Evolutionary conservation across 1,284 basidiomycete species (phyloP).

Genomic region (Malassezia brasiliensis): DNA sequence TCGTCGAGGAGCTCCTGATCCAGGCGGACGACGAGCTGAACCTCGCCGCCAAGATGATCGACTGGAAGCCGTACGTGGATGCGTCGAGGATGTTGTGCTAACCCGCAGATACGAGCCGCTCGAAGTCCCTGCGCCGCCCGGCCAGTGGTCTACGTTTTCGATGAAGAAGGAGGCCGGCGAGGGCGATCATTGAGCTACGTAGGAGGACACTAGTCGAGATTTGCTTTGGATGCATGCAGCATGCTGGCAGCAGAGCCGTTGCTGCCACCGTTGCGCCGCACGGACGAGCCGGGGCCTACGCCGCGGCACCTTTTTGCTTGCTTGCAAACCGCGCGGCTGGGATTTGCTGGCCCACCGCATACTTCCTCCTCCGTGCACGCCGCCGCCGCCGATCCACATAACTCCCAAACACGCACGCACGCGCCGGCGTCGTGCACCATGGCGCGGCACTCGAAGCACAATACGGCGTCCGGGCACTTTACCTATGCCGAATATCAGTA

Average conservation of each 20-base stretch:
- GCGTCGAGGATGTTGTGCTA: not conserved
- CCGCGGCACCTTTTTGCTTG: too few species aligned
- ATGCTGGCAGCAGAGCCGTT: too few species aligned
- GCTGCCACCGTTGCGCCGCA: too few species aligned
- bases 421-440: not conserved
- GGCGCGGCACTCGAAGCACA: constrained; percentile 18
- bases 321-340: too few species aligned
- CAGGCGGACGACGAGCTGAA: constrained; percentile 74
- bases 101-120: constrained; percentile 69
- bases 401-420: not conserved
- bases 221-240: too few species aligned
- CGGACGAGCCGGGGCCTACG: too few species aligned
- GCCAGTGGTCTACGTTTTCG: constrained; percentile 73
- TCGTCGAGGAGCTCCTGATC: constrained; percentile 69
- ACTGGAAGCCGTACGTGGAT: constrained; percentile 84
- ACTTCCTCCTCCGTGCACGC: too few species aligned
- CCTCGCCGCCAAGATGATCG: constrained; percentile 71
- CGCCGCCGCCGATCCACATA: too few species aligned
- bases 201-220: not conserved
- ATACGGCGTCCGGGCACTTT: constrained; percentile 18
- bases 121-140: constrained; percentile 65
- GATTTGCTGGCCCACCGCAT: too few species aligned
- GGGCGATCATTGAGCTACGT: not conserved
- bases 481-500: constrained; percentile 21
- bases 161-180: constrained; percentile 42